phyloP scores from a whole-genome alignment of 164 flowering plant species.

The Brasenia schreberi region DNA sequence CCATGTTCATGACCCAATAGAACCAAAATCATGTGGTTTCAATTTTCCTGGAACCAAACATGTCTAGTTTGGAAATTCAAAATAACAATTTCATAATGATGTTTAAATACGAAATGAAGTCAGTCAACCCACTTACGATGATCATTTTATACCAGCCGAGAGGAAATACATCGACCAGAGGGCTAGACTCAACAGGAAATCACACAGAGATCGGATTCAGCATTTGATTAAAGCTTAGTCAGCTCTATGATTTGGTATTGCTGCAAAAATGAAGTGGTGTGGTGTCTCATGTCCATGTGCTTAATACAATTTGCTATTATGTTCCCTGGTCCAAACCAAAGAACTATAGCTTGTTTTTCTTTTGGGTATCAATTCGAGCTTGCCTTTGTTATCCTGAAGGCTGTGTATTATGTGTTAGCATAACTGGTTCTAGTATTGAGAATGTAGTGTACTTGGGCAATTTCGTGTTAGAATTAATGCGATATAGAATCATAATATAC shows the following conservation, averaged over 20 bases:
- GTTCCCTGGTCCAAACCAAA: neutral
- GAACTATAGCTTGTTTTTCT: neutral
- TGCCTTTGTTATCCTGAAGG: neutral
- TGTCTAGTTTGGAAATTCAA: too few species aligned
- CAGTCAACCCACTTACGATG: constrained; percentile 21
- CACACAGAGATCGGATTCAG: constrained; percentile 82
- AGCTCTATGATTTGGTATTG: constrained; percentile 50
- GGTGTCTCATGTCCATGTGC: neutral
- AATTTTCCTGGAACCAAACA: too few species aligned
- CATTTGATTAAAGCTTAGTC: constrained; percentile 94
- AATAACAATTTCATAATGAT: too few species aligned
- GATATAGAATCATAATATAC: too few species aligned
- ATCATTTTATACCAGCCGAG: constrained; percentile 79
- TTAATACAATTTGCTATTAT: neutral
- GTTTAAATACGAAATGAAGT: constrained; percentile 21
- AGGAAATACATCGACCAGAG: constrained; percentile 76
- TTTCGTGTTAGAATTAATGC: too few species aligned
- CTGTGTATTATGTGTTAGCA: too few species aligned
- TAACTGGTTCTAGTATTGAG: too few species aligned
- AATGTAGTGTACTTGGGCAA: too few species aligned
- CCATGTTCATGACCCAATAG: too few species aligned
- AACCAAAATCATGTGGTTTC: too few species aligned
- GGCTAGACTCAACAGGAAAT: constrained; percentile 45
- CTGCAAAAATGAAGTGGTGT: neutral
- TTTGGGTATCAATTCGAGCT: neutral